Evolutionary conservation across 2,329 filamentous ascomycete species (phyloP).

Genomic region (Fusarium marasasianum): DNA sequence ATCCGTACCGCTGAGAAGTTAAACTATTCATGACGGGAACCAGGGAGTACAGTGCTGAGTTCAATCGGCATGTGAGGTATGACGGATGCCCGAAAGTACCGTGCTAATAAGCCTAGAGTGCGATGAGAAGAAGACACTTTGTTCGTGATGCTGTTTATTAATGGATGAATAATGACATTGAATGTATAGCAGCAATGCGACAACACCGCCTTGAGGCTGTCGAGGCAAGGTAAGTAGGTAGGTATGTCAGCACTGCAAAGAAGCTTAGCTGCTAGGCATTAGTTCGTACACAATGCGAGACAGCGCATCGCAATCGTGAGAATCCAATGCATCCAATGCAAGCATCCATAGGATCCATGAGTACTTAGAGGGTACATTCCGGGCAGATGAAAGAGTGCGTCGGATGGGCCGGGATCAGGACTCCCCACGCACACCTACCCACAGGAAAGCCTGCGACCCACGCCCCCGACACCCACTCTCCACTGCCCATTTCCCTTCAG

Average conservation of each 20-base stretch:
- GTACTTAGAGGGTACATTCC: conserved; percentile 35
- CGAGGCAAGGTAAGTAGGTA: neutral
- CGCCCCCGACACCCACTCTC: conserved; percentile 39
- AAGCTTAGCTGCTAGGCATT: neutral
- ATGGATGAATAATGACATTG: neutral
- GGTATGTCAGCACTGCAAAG: neutral
- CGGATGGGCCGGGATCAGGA: conserved; percentile 41
- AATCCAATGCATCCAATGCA: neutral
- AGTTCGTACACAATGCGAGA: conserved; percentile 14
- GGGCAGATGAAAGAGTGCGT: conserved; percentile 23
- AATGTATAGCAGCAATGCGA: neutral
- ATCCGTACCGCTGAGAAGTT: neutral
- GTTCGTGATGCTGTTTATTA: neutral
- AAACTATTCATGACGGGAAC: neutral
- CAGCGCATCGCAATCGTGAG: conserved; percentile 3
- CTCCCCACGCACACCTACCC: conserved; percentile 35
- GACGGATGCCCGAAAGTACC: neutral
- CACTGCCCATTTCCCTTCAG: conserved; percentile 44
- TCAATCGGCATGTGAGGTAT: neutral
- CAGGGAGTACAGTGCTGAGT: neutral
- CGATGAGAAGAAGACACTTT: neutral
- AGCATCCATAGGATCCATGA: neutral
- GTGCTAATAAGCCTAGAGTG: neutral
- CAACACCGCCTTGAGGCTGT: conserved; percentile 6
- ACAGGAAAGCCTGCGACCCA: conserved; percentile 33